Base-by-base conservation (phyloP, 1,284 basidiomycete genomes). In the Cerrena zonata region DNA sequence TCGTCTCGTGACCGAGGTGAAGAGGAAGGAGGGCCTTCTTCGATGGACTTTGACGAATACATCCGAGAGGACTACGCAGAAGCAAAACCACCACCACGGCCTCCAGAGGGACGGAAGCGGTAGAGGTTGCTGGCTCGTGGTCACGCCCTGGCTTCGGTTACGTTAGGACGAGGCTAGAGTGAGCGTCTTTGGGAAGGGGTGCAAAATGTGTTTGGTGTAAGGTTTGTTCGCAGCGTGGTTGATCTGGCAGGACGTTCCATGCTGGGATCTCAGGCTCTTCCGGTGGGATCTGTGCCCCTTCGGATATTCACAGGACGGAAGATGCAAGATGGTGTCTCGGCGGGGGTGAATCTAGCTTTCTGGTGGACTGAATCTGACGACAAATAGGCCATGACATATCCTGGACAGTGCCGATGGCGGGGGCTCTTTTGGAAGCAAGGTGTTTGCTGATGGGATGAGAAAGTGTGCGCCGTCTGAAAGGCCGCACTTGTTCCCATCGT, bases 401-500 rank as follows among this genome's bases (percentile, higher is more conserved):
- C n/a, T n/a, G n/a, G n/a, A n/a, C n/a, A n/a, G n/a, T n/a, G n/a
- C n/a, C n/a, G n/a, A n/a, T n/a, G n/a, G n/a, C n/a, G n/a, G n/a
- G n/a, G n/a, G n/a, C n/a, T n/a, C n/a, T n/a, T n/a, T n/a, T n/a
- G n/a, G n/a, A n/a, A n/a, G n/a, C n/a, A n/a, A n/a, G n/a, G n/a
- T n/a, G n/a, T n/a, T n/a, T n/a, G n/a, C n/a, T n/a, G n/a, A n/a
- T n/a, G n/a, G n/a, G 30, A 15, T 34, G 30, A 34, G 30, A 34
- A 34, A 7, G 30, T 34, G 7, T 34, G 30, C 15, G 7, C 30
- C n/a, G n/a, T n/a, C n/a, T n/a, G n/a, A n/a, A n/a, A n/a, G n/a
- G 30, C 30, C 30, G 30, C 30, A 7, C 30, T 34, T 34, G 30
- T 53, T 53, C 49, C 42, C 52, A 56, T 51, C 55, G 49, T 13